Base-by-base conservation (phyloP, 306 rosid genomes). In the Quercus variabilis region DNA sequence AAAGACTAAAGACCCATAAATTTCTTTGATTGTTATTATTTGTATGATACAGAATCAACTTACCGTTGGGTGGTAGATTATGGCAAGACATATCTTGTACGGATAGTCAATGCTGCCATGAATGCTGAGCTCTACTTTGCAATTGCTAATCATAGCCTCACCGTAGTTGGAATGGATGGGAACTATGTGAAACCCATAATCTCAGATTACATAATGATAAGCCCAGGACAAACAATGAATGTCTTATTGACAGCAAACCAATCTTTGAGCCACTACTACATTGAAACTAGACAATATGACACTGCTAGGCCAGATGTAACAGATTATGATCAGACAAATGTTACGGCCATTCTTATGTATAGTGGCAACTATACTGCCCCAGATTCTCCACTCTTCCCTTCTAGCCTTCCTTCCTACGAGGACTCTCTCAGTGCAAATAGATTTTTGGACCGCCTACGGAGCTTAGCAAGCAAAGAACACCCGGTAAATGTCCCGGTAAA, bases 201-300 rank as follows among this genome's bases (percentile, higher is more conserved):
- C 26, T 69, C 43, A 63, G 59, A 58, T 38, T 85, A 70, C 80
- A 83, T 89, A 38, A 25, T 79, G 67, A 85, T 89, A 72, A 38
- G 88, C 25, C 92, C 90, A 14, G 89, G 92, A 18, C 90, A 89
- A 74, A 70, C 92, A 5, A 85, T 85, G 62, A 89, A 89, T 31
- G 43, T 74, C 5, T 75, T 89, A 51, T 30, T 89, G 35, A 6
- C 78, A 26, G 80, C 92, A 3, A 86, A 83, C n/a, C 82, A 85
- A 46, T 83, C 79, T 20, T 67, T 13, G 20, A 67, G 72, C 71
- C 57, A 75, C 33, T 82, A 82, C 69, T 77, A 63, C 71, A 73
- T 82, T 67, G 85, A 69, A 10, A 20, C 46, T 5, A 82, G 79
- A 77, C 54, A 77, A 10, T 77, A 72, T 49, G 52, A 71, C 1